Percentiles rank a stretch among this genome's conserved stretches.
Conservation (phyloP, 73 alveolate genomes). For the Tetrahymena thermophila region DNA sequence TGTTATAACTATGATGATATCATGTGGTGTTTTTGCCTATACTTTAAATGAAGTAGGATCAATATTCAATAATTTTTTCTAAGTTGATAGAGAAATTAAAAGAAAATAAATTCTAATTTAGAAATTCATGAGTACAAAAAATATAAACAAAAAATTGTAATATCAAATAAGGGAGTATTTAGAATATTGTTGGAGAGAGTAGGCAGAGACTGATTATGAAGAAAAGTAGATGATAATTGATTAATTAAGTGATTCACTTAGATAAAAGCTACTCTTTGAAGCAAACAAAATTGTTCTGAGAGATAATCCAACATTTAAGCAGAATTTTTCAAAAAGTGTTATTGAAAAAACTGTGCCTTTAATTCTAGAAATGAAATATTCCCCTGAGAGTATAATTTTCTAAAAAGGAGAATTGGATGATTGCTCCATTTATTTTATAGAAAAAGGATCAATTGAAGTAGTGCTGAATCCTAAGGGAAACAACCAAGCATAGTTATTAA, state of each 20-base stretch:
- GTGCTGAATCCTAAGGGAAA: neutral
- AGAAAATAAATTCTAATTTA: constrained; percentile 51
- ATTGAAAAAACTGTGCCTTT: neutral
- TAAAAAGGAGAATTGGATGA: constrained; percentile 6
- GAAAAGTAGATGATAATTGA: constrained; percentile 3
- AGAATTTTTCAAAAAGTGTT: constrained; percentile 8
- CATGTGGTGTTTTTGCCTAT: neutral
- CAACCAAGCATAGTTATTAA: neutral
- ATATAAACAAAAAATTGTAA: constrained; percentile 54
- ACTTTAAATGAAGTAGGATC: neutral
- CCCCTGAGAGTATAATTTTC: constrained; percentile 21
- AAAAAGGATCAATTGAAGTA: constrained; percentile 14
- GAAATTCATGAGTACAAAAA: constrained; percentile 54
- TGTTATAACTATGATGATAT: neutral
- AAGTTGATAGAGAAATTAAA: constrained; percentile 42
- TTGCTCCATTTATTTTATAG: constrained; percentile 14
- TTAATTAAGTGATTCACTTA: neutral
- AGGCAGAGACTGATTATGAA: constrained; percentile 20
- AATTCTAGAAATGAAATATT: constrained; percentile 26
- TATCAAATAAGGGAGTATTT: constrained; percentile 58
- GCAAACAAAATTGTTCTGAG: constrained; percentile 7
- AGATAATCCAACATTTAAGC: neutral
- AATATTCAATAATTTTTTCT: constrained; percentile 7
- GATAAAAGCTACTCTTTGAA: constrained; percentile 26
- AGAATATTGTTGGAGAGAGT: constrained; percentile 51